Evolutionary conservation across 495 filamentous ascomycete species (phyloP), one percentile per base, ranked within the genome.

Genomic region (Bacidia gigantensis): DNA sequence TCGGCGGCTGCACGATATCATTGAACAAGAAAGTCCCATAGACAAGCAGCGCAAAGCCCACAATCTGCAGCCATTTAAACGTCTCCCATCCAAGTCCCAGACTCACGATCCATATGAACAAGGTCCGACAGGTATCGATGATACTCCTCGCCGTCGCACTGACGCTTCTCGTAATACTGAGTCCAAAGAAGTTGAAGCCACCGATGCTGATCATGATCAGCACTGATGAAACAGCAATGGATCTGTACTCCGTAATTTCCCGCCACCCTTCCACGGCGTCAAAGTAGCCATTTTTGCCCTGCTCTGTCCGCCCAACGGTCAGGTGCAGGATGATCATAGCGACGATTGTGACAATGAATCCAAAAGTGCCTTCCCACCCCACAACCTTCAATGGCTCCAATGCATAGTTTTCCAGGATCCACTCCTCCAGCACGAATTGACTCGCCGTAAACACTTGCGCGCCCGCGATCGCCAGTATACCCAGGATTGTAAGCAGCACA

Each of bases 1-100:
- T 67, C 2, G 89, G 89, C n/a, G 86, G 86, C 22, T 77, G 72
- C 18, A 97, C 76, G 49, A 97, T 77, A 54, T 89, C 88, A 68
- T 98, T 97, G 74, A 96, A 98, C 50, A 98, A 61, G 66, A 95
- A 96, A 0, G 92, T 98, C 58, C 92, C 94, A 60, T 95, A 98
- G 25, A 98, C 92, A 21, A 98, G 78, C 50, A 96, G 66, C 0
- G 62, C 82, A 62, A 98, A 98, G 1, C 92, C 92, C 1, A 77
- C 64, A 2, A 98, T 87, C 67, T 98, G 92, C 10, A 98, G 76
- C 84, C 89, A 95, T 69, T 97, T 98, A 78, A 98, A 98, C 10
- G 77, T 80, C 67, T 98, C 92, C 92, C 92, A 98, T 49, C 92
- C 89, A 0, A 98, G 76, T 5, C 84, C 88, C 10, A 98, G 76